Evolutionary conservation across 805 yeast genomes (phyloP), one percentile per base, ranked within the genome.

Genomic region (Komagataella ulmi): DNA sequence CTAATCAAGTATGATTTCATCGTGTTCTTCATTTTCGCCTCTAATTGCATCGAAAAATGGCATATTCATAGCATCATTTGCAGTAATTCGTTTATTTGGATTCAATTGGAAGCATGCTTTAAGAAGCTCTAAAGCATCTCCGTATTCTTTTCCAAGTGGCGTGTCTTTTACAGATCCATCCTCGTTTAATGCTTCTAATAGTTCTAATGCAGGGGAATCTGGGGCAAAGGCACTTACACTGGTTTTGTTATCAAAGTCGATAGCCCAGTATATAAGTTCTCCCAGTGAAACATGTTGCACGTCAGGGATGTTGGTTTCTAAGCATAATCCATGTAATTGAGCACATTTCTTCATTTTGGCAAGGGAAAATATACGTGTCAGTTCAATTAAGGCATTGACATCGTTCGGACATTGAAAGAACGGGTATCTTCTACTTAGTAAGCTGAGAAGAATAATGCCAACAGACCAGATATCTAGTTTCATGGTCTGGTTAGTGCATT

Each of bases 321-420:
- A 77, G 0, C 89, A 93, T 51, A 90, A 74, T 0, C 98, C 98
- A 69, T 93, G 99, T 45, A 88, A 64, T 53, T 78, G 76, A 5
- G 97, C 95, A 59, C 89, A 81, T 55, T 80, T 78, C 55, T 80
- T 79, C 77, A 93, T 74, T 56, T 77, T 79, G 8, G 76, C 77
- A 49, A 76, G 65, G 2, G 99, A 99, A 67, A 87, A 90, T 2
- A 93, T 73, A 2, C 83, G 71, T 0, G 96, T 81, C 43, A 91
- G 71, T 63, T 93, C 99, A 40, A 90, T 76, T 50, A 91, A 64
- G 0, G 98, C 96, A 59, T 93, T 98, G 2, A 82, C 80, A 63
- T 93, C 99, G 66, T 91, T 98, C 5, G 87, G 81, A 2, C 97
- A 89, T 62, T 88, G 88, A 71, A 93, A 93, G 61, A 93, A 84